Percentiles rank a stretch among this genome's conserved stretches.
Evolutionary conservation across 148 eudicot species (phyloP).

Genomic region (Talinum fruticosum): DNA sequence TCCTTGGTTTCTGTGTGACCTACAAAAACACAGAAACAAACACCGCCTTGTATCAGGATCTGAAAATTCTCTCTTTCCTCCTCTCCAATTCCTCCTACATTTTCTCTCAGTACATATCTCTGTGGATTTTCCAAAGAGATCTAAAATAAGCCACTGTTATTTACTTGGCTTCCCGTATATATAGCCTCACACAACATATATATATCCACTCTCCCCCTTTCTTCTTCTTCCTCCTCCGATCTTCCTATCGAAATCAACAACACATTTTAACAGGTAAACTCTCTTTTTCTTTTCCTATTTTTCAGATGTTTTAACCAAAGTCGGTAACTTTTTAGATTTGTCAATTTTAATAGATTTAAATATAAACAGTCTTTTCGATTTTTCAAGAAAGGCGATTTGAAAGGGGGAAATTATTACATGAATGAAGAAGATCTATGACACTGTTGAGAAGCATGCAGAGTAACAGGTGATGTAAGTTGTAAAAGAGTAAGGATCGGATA

Average conservation of each 20-base stretch:
- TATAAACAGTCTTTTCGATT: too few relatives aligned
- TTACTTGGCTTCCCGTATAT: conserved; percentile 5
- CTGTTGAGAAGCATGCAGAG: conserved; percentile 24
- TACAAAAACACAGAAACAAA: not conserved
- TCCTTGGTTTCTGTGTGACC: conserved; percentile 60
- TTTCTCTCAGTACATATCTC: not conserved
- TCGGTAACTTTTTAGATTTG: too few relatives aligned
- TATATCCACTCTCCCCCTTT: not conserved
- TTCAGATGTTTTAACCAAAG: too few relatives aligned
- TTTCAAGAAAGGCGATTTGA: too few relatives aligned
- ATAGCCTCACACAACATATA: not conserved
- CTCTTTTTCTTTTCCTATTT: too few relatives aligned
- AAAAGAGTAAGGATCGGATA: conserved; percentile 1
- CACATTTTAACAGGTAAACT: not conserved
- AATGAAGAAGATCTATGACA: not conserved
- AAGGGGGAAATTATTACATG: not conserved
- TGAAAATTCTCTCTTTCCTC: not conserved
- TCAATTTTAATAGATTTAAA: too few relatives aligned
- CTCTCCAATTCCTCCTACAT: not conserved
- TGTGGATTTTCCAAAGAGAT: conserved; percentile 4
- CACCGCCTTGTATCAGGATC: not conserved
- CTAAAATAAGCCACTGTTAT: not conserved
- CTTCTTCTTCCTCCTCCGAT: not conserved
- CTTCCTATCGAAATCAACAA: not conserved
- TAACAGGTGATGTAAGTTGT: conserved; percentile 1